A percentile compares a stretch with the other conserved stretches of the same genome.
phyloP scores from a whole-genome alignment of 208 protist species.

The Acanthamoeba sp. region DNA sequence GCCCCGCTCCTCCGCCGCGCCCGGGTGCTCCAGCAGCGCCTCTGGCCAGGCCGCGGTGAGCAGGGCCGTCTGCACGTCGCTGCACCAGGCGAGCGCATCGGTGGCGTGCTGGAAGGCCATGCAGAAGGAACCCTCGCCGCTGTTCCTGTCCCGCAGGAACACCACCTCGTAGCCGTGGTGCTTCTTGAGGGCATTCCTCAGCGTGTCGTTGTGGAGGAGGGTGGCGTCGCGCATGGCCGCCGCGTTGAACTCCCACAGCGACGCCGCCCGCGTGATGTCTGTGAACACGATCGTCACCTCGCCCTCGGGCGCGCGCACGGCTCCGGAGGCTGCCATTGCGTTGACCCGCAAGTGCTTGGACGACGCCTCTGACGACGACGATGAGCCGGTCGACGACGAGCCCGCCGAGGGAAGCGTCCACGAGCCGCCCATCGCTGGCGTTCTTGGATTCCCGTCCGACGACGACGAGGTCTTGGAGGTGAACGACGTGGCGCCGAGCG shows the following conservation, averaged over 20 bases:
- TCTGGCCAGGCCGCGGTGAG: constrained; percentile 14
- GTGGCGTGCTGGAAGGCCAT: constrained; percentile 56
- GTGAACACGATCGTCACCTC: constrained; percentile 41
- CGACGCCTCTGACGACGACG: neutral
- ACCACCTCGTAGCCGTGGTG: constrained; percentile 56
- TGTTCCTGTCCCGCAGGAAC: constrained; percentile 43
- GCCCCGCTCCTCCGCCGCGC: constrained; percentile 60
- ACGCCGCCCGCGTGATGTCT: constrained; percentile 41
- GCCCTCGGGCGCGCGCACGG: constrained; percentile 1
- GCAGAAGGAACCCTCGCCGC: constrained; percentile 72
- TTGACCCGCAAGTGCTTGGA: neutral
- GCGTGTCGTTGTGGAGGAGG: constrained; percentile 12
- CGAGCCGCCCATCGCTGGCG: neutral
- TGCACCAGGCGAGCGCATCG: constrained; percentile 26
- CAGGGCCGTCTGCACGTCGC: constrained; percentile 39
- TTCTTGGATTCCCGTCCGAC: neutral
- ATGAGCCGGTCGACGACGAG: neutral
- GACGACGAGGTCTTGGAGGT: constrained; percentile 10
- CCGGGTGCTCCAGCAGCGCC: constrained; percentile 48
- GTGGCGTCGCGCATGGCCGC: constrained; percentile 62
- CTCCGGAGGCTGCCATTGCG: neutral
- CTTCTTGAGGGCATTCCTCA: neutral
- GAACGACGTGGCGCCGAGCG: constrained; percentile 11
- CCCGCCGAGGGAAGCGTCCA: neutral
- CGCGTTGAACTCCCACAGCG: constrained; percentile 59